phyloP scores from a whole-genome alignment of 2,329 filamentous ascomycete species.

The Cordyceps tenuipes region DNA sequence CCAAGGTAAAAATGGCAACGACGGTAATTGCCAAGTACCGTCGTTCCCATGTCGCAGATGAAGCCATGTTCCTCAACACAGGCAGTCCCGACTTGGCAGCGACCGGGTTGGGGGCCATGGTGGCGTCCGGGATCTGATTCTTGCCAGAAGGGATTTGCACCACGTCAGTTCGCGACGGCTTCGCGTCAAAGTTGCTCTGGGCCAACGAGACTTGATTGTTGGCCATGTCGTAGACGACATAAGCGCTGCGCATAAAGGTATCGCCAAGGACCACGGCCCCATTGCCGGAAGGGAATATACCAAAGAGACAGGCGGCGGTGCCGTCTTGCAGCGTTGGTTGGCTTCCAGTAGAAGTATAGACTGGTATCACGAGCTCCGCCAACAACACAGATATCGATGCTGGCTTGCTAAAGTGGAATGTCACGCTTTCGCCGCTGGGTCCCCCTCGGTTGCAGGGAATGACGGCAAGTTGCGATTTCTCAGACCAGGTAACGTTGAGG shows the following conservation, averaged over 20 bases:
- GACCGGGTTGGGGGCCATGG: conserved; percentile 39
- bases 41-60: neutral
- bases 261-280: conserved; percentile 60
- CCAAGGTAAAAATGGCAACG: neutral
- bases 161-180: conserved; percentile 34
- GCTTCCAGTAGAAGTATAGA: conserved; percentile 37
- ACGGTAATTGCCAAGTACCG: neutral
- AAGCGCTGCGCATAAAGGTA: conserved; percentile 66
- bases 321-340: conserved; percentile 46
- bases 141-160: conserved; percentile 46
- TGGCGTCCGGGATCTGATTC: conserved; percentile 45
- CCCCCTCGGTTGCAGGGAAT: conserved; percentile 50
- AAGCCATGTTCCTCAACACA: neutral
- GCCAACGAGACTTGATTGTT: conserved; percentile 66
- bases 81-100: conserved; percentile 38
- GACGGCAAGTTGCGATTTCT: conserved; percentile 45
- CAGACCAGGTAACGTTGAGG: conserved; percentile 52
- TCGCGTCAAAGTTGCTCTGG: conserved; percentile 54
- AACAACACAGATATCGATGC: conserved; percentile 45
- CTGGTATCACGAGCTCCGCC: conserved; percentile 50
- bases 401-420: conserved; percentile 45
- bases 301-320: conserved; percentile 55
- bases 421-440: conserved; percentile 31
- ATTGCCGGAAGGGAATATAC: conserved; percentile 49
- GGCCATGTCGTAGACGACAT: conserved; percentile 65